These are phyloP conservation scores for Marchantia paleacea DNA, from an alignment of 225 moss, liverwort and hornwort species.

Conservation along the genomic window DNA sequence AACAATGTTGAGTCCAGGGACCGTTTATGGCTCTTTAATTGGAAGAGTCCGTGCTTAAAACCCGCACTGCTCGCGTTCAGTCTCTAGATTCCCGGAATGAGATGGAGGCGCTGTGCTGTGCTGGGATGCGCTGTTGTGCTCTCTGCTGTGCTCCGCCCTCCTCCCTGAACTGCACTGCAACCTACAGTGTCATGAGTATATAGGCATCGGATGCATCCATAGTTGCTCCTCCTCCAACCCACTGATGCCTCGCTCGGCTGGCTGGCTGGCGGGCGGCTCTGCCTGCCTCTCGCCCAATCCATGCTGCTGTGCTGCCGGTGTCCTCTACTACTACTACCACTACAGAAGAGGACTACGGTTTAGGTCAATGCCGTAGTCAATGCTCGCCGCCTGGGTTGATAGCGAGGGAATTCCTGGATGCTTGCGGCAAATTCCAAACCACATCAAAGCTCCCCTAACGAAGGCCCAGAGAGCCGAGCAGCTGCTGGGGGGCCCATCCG, in stretches of 20 bases:
- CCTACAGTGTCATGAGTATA: not conserved
- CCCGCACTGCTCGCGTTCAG: not conserved
- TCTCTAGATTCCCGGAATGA: slow-evolving; percentile 6
- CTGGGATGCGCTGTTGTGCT: not conserved
- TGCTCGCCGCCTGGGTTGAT: not conserved
- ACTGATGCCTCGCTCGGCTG: too few relatives aligned
- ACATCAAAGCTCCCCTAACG: too few relatives aligned
- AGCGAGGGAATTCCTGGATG: not conserved
- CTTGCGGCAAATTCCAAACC: too few relatives aligned
- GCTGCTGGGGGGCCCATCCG: not conserved
- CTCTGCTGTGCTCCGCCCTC: not conserved
- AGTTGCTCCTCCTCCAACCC: too few relatives aligned
- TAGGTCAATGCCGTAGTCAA: slow-evolving; percentile 1
- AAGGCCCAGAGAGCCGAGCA: not conserved
- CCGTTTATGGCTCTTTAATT: slow-evolving; percentile 13
- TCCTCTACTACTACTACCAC: not conserved
- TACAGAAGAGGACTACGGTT: not conserved
- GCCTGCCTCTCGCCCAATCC: too few relatives aligned
- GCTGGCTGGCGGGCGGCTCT: too few relatives aligned
- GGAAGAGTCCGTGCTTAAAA: slow-evolving; percentile 5
- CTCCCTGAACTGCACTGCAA: not conserved
- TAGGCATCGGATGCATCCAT: too few relatives aligned
- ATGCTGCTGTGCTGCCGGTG: not conserved
- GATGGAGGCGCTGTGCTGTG: slow-evolving; percentile 2
- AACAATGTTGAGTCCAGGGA: slow-evolving; percentile 10